Evolutionary conservation across 345 rosid genomes (phyloP), one percentile per base, ranked within the genome.

Genomic region (Raphanus raphanistrum): DNA sequence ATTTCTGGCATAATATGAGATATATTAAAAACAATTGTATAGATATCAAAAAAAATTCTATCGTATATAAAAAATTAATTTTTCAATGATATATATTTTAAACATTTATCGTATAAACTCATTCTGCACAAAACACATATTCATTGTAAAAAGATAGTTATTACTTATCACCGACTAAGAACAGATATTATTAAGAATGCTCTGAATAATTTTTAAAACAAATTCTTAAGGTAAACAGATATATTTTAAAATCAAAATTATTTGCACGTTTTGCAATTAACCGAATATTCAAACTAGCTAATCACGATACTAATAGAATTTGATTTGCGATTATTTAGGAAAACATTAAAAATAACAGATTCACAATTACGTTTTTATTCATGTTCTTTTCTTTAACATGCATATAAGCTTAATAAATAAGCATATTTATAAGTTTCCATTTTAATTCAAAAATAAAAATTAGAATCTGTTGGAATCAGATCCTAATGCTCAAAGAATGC

Each of bases 401-500:
- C 76, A 71, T 15, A 32, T 8, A 63, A 76, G 52, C 54, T 52
- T 66, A 59, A 58, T 4, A 36, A 61, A 61, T 63, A 63, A 75
- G 68, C 73, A 75, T 60, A 59, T 43, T 32, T 68, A 62, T 71
- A 58, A 15, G 12, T 50, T 45, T 45, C 6, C 17, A 58, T 66
- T 68, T 13, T 48, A 33, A 3, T 41, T 4, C 21, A 55, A 10
- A 58, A 26, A 63, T 7, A 52, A 50, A 8, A 78, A 26, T 2
- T 21, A 58, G 29, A 66, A 41, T 54, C 68, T 48, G 28, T 27
- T 26, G 64, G 68, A 55, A 35, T 92, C 84, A 87, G 81, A 90
- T 79, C 84, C 86, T 76, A 41, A 92, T 75, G 58, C 63, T 86
- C 6, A 95, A 81, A 2, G 85, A 84, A 65, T 95, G 93, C 59